Evolutionary conservation across 371 early-diverging fungal species (phyloP).

Genomic region (Apophysomyces sp.): DNA sequence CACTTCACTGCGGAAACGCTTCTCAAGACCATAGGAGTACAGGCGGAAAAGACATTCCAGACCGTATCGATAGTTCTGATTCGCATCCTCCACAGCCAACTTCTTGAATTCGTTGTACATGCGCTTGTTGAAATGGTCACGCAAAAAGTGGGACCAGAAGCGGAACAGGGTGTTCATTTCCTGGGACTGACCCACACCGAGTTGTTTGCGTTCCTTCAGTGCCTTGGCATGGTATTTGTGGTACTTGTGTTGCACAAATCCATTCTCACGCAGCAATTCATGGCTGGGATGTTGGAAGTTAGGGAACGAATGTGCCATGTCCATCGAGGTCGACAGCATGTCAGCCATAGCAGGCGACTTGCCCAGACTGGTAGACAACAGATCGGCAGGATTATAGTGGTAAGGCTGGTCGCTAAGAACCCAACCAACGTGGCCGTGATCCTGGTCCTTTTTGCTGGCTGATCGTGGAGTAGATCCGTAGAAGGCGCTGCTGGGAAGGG

Average conservation of each 20-base stretch:
- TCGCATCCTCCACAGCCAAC: slow-evolving; percentile 91
- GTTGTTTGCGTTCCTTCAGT: slow-evolving; percentile 88
- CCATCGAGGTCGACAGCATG: slow-evolving; percentile 39
- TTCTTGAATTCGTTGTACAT: slow-evolving; percentile 94
- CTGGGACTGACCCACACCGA: slow-evolving; percentile 91
- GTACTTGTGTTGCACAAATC: slow-evolving; percentile 95
- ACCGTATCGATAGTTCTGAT: slow-evolving; percentile 90
- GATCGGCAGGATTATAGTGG: slow-evolving; percentile 49
- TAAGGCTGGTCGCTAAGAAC: slow-evolving; percentile 62
- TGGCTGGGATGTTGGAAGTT: slow-evolving; percentile 94
- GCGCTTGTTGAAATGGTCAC: slow-evolving; percentile 89
- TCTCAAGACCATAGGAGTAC: slow-evolving; percentile 94
- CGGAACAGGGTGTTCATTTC: slow-evolving; percentile 98
- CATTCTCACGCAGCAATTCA: slow-evolving; percentile 91
- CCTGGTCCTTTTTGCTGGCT: slow-evolving; percentile 54
- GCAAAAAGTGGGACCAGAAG: slow-evolving; percentile 98
- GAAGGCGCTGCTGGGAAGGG: slow-evolving; percentile 50
- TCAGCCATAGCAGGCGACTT: slow-evolving; percentile 38
- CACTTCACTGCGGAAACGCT: slow-evolving; percentile 80
- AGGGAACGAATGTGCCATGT: slow-evolving; percentile 74
- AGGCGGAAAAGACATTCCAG: slow-evolving; percentile 96
- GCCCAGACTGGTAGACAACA: slow-evolving; percentile 41
- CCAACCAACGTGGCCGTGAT: slow-evolving; percentile 90
- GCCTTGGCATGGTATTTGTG: slow-evolving; percentile 93
- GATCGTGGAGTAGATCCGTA: slow-evolving; percentile 35